Conservation (phyloP, 768 basidiomycete species). For the Leucocoprinus sp. region DNA sequence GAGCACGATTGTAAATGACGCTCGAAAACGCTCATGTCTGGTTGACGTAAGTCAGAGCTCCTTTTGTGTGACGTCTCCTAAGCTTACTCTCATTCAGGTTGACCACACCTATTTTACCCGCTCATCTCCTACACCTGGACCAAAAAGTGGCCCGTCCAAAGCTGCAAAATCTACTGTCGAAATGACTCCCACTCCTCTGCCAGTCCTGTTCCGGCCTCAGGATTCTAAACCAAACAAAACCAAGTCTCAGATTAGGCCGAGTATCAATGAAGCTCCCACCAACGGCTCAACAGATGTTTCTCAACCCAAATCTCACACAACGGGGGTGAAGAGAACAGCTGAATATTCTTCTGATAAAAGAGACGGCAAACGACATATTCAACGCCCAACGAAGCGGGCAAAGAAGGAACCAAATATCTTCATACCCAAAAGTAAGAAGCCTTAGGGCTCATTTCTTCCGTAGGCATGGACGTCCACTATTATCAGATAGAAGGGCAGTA, state of each 20-base stretch:
- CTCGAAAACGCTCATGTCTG: conserved; percentile 54
- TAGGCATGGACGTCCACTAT: neutral
- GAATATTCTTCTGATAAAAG: conserved; percentile 12
- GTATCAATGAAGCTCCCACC: neutral
- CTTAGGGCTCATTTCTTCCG: neutral
- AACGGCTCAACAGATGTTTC: neutral
- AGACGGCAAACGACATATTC: conserved; percentile 14
- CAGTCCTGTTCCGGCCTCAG: conserved; percentile 7
- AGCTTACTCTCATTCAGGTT: conserved; percentile 19
- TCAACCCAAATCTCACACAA: conserved; percentile 12
- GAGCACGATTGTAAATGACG: conserved; percentile 71
- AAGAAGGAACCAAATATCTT: conserved; percentile 42
- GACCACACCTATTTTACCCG: conserved; percentile 21
- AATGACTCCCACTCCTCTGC: neutral
- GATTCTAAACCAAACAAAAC: conserved; percentile 1
- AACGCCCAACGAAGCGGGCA: conserved; percentile 27
- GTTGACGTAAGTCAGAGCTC: conserved; percentile 43
- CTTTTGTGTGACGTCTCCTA: too few species aligned
- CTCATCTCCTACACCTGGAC: neutral
- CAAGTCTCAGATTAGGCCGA: neutral
- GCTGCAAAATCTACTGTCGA: neutral
- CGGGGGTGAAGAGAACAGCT: conserved; percentile 12
- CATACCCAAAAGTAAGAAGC: conserved; percentile 48
- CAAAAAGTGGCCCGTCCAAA: neutral
- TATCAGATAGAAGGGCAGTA: neutral